Base-by-base conservation (phyloP, 164 flowering plant species). In the Paratinospora sagittata region DNA sequence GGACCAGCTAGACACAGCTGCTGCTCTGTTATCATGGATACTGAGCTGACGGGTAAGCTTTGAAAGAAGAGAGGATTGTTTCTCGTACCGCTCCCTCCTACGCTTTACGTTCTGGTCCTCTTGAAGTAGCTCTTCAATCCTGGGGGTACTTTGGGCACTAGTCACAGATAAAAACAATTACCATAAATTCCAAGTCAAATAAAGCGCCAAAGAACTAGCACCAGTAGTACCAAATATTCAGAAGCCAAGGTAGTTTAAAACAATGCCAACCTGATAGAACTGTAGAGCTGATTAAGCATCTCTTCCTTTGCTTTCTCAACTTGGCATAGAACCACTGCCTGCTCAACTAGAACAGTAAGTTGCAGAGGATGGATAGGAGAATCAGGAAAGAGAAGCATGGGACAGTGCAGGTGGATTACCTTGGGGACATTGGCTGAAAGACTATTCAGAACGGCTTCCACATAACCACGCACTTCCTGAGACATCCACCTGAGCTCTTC, bases 291-390 rank as follows among this genome's bases (percentile, higher is more conserved):
- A 78, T 83, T 96, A 24, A 96, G 91, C 99, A 93, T 96, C 77
- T 96, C 99, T 86, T 96, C 98, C 76, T 91, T 96, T 6, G 99
- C 97, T 78, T 93, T 96, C 77, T 96, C 99, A 21, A 96, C 99
- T 93, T 96, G 99, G 78, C 99, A 96, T 73, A 96, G 97, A 74
- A 96, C 99, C 70, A 96, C 97, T 2, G 99, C 99, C 99, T 96
- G 88, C 77, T 72, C 77, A 82, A 70, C 49, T 67, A 70, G 71
- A 64, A 57, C 72, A 30, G 34, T 7, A 10, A 16, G 24, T 23
- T n/a, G 61, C 9, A n/a, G 57, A 10, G 72, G 3, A 57, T 27
- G 39, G 4, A 39, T 14, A 16, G 27, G 68, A 66, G 34, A 23
- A 67, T 27, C 34, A 11, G 41, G 33, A 61, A 19, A 9, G 14